Percentiles rank a stretch among this genome's conserved stretches.
phyloP scores from a whole-genome alignment of 257 asterid genomes.

The Solanum verrucosum region DNA sequence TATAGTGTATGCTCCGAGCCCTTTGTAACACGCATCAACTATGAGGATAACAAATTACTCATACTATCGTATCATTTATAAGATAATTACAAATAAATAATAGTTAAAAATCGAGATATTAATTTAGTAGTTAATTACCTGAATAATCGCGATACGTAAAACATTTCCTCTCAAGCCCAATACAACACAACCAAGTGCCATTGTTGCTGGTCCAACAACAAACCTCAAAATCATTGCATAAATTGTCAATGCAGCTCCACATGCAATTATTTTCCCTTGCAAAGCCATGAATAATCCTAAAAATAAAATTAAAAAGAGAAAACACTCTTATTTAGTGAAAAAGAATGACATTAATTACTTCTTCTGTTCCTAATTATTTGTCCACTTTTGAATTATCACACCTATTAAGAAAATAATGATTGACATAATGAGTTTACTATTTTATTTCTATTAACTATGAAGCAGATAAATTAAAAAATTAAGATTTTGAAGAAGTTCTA shows the following conservation, averaged over 20 bases:
- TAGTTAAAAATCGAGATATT: accelerated
- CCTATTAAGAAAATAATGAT: no score
- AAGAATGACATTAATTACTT: background rate
- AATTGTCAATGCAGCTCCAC: constrained; percentile 32
- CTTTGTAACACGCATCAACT: background rate
- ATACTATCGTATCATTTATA: no score
- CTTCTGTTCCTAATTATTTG: no score
- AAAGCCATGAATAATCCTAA: constrained; percentile 56
- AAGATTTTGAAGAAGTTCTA: no score
- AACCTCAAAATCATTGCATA: constrained; percentile 36
- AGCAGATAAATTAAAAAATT: no score
- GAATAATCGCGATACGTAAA: constrained; percentile 38
- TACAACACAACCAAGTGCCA: constrained; percentile 27
- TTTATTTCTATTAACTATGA: no score
- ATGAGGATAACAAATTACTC: background rate
- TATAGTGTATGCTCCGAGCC: no score
- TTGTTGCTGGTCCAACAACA: constrained; percentile 35
- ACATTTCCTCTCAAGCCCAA: constrained; percentile 38
- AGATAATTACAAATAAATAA: background rate
- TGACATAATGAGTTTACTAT: no score
- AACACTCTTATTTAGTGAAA: background rate
- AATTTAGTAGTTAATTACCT: constrained; percentile 12
- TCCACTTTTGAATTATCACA: no score
- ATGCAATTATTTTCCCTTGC: constrained; percentile 41
- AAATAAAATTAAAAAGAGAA: background rate